Base-by-base conservation (phyloP, 371 early-diverging fungal genomes). In the Circinella umbellata region DNA sequence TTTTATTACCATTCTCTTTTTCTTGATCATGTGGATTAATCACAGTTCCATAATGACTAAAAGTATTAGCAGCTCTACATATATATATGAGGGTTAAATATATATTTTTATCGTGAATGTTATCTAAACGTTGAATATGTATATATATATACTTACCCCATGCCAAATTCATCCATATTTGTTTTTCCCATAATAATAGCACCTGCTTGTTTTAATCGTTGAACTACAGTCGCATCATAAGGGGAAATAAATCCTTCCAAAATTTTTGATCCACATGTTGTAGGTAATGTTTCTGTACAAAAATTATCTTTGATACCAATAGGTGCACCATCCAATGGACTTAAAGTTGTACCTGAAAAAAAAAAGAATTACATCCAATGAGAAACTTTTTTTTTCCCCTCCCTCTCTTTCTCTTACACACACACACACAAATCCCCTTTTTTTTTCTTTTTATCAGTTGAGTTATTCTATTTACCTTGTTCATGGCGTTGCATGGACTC, bases 121-220 rank as follows among this genome's bases (percentile, higher is more conserved):
- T 27, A 27, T 27, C 27, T 27, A 27, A 27, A 27, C 2, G 27
- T 27, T 27, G 27, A 35, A 42, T 8, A 10, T 65, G 4, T 34
- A 17, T 37, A 42, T 8, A 10, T 65, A 9, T 34, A 17, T 37
- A 60, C 62, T 66, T 83, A 93, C 83, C 98, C 98, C 97, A 98
- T 97, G n/a, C 96, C 98, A 88, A 97, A 98, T 75, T 97, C 98
- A 76, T 98, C 98, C 95, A 97, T 91, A 77, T 96, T 97, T 14
- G 94, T 89, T 68, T 95, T 95, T n/a, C 95, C 96, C 9, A 92
- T 81, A 10, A 93, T 78, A 8, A 91, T 73, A 0, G 88, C 93
- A 3, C 97, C 97, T 0, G 90, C 85, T 0, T 84, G 69, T 36
- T 77, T 73, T 8, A 97, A 78, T 14, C 81, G 73, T 14, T 81